Evolutionary conservation across 192 early-diverging fungal genomes (phyloP), one percentile per base, ranked within the genome.

Genomic region (Coemansia sp.): DNA sequence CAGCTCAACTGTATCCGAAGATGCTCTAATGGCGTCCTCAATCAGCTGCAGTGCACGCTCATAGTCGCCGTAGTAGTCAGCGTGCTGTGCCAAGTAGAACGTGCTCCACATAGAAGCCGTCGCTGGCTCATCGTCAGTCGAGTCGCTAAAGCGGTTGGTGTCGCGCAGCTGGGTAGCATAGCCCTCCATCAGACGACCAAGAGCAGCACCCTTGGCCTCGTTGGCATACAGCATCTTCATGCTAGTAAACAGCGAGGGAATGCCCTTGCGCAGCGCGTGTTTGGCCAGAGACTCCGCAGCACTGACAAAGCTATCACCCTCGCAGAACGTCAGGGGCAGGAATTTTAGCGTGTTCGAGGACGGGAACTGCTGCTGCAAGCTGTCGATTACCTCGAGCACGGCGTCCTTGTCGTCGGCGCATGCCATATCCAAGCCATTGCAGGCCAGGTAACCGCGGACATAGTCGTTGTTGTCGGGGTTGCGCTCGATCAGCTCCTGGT

Each of bases 1-100:
- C 29, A 97, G 86, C 74, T 99, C 97, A 10, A 97, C 94, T 9
- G 93, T 81, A 7, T 94, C 94, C 15, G 95, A 94, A n/a, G 95
- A 92, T 68, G 93, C 89, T 47, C 85, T 84, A 73, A 97, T 92
- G 12, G 95, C 95, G 58, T 88, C 82, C 50, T 97, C 87, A 29
- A 99, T 93, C 65, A 87, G 80, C 63, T 84, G 76, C 76, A 99
- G 77, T 1, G 96, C 96, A 58, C 88, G 86, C 33, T 80, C 84
- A 3, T 85, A 72, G 64, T 95, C 85, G 38, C 89, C 81, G 62
- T 90, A 86, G 65, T 87, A 89, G 74, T 99, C 96, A 66, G 87
- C 91, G 70, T 95, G 94, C 69, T 95, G 94, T 5, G 96, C 95
- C 64, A 97, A 85, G 75, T 94, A 99, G 76, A 94, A 94, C 31